Percentiles rank a stretch among this genome's conserved stretches.
These are phyloP conservation scores for Plasmodium ovale DNA, from an alignment of 169 alveolate genomes.

Conservation along the genomic window DNA sequence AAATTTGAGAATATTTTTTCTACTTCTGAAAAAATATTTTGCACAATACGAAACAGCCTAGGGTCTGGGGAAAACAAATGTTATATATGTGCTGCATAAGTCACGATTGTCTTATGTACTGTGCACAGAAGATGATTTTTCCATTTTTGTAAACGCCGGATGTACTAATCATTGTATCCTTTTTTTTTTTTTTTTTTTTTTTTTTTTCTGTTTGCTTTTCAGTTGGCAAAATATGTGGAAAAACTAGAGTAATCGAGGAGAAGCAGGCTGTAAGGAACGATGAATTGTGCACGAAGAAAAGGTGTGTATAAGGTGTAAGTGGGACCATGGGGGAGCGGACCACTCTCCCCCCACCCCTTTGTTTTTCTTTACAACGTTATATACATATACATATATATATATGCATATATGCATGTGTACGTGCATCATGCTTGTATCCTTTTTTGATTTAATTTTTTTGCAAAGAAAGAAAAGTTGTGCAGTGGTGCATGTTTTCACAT, in stretches of 20 bases:
- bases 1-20: slow-evolving; percentile 50
- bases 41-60: too few species aligned
- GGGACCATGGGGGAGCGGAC: too few species aligned
- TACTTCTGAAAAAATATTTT: slow-evolving; percentile 57
- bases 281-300: neutral
- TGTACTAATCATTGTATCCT: neutral
- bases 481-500: neutral
- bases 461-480: neutral
- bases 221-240: slow-evolving; percentile 67
- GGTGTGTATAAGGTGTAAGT: too few species aligned
- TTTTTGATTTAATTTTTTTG: slow-evolving; percentile 5
- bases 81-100: neutral
- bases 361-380: neutral
- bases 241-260: slow-evolving; percentile 36
- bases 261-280: too few species aligned
- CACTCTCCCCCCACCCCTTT: neutral
- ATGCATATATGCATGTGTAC: neutral
- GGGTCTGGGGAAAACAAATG: neutral
- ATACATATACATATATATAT: slow-evolving; percentile 1
- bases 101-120: neutral
- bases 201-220: neutral
- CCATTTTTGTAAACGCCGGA: too few species aligned
- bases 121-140: neutral
- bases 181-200: neutral
- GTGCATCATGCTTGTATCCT: neutral